Evolutionary conservation across 2,329 filamentous ascomycete genomes (phyloP), one percentile per base, ranked within the genome.

Genomic region (Rosellinia necatrix): DNA sequence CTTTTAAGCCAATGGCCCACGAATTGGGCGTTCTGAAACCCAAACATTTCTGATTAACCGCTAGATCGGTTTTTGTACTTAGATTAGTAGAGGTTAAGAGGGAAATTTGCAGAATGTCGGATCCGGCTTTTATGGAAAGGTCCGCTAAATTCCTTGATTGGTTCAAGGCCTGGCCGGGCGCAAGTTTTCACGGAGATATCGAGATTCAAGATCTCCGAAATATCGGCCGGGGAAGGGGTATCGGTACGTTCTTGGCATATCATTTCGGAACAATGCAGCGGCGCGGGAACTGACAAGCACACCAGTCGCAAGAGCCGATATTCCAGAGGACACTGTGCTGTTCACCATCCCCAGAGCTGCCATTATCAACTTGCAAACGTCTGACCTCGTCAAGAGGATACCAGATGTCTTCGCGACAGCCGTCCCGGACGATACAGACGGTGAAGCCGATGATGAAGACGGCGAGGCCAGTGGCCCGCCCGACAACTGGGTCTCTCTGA

Each of bases 301-400:
- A 35, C 22, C 61, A 93, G 90, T 96, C 65, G 89, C 91, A 22
- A 81, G 75, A 19, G 71, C 80, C 55, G 83, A 91, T 60, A 90
- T 96, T 50, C 75, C 79, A 15, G 81, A 89, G 64, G 89, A 92
- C 58, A 90, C 91, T 53, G 82, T 88, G 43, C 81, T 96, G 38
- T 96, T 96, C 76, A 87, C 84, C 42, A 89, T 96, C 59, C 91
- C 91, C 2, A 85, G 89, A 59, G 74, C 78, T 42, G 77, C 82
- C 46, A 86, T 96, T 60, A 83, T 96, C 68, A 89, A 83, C 64
- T 78, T 83, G 19, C 81, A 88, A 68, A 96, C 89, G 35, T 94
- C 91, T 1, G 78, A 81, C 43, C 78, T 96, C 25, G 80, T 81
- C 21, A 75, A 72, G 64, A 78, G 77, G 71, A 78, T 87, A 19